Evolutionary conservation across 176 grass and related monocot genomes (phyloP).

Genomic region (Aegilops bicornis): DNA sequence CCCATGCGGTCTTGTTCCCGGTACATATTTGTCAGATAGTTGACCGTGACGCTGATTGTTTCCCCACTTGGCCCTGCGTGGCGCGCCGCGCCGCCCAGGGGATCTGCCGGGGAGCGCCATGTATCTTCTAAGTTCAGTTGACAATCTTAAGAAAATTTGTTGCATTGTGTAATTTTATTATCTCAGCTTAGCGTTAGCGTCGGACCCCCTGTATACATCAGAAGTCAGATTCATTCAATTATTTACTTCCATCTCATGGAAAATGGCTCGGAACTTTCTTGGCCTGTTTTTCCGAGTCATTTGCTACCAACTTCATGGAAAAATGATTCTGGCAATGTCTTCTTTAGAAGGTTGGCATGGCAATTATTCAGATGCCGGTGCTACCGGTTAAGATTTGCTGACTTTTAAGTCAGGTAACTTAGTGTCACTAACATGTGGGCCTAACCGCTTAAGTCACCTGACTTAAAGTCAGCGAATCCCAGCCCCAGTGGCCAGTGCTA

Average conservation of each 20-base stretch:
- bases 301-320: neutral
- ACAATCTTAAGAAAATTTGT: constrained; percentile 38
- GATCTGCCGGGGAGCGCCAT: constrained; percentile 27
- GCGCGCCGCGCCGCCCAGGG: neutral
- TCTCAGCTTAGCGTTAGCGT: constrained; percentile 46
- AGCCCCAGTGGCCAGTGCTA: no score
- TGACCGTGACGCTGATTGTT: constrained; percentile 51
- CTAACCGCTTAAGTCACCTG: no score
- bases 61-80: neutral
- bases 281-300: neutral
- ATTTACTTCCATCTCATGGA: constrained; percentile 27
- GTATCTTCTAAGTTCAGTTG: constrained; percentile 48
- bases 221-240: constrained; percentile 71
- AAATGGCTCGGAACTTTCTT: neutral
- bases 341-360: neutral
- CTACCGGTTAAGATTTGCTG: no score
- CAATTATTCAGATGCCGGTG: neutral
- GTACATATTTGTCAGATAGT: constrained; percentile 65
- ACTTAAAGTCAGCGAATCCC: no score
- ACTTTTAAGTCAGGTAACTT: no score
- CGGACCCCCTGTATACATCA: constrained; percentile 51
- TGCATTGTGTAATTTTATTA: constrained; percentile 45
- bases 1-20: constrained; percentile 1
- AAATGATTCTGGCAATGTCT: neutral
- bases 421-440: no score